Evolutionary conservation across 306 rosid species (phyloP).

Genomic region (Canavalia ensiformis): DNA sequence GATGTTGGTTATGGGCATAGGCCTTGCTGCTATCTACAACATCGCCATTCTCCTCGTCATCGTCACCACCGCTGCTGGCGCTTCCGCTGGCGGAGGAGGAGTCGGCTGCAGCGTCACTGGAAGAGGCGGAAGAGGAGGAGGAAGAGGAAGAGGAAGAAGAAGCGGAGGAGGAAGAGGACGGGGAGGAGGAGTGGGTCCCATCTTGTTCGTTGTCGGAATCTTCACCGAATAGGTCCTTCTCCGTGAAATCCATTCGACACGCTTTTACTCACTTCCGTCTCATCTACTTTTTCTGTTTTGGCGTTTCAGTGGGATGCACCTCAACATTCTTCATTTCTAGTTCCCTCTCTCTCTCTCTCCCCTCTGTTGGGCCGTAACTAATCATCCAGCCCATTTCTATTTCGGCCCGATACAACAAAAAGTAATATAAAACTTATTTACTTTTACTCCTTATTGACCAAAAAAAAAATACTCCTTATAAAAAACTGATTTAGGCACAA

Average conservation of each 20-base stretch:
- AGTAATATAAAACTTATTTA: too few species aligned
- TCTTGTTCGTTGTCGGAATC: slow-evolving; percentile 64
- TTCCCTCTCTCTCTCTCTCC: background rate
- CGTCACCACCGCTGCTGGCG: slow-evolving; percentile 54
- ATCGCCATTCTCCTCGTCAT: slow-evolving; percentile 70
- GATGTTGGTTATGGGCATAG: background rate
- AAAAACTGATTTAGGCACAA: too few species aligned
- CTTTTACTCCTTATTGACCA: background rate
- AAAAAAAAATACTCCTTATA: background rate
- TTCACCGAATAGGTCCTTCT: slow-evolving; percentile 85
- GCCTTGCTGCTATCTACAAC: slow-evolving; percentile 52
- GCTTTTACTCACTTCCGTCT: background rate
- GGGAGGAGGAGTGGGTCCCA: slow-evolving; percentile 72
- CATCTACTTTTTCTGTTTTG: background rate
- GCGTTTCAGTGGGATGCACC: background rate
- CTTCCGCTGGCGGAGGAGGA: slow-evolving; percentile 65
- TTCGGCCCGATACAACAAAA: background rate
- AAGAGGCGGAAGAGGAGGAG: slow-evolving; percentile 69
- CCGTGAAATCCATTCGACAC: slow-evolving; percentile 67
- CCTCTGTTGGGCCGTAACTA: background rate
- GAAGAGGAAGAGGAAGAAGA: slow-evolving; percentile 66
- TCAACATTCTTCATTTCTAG: background rate
- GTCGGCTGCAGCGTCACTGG: slow-evolving; percentile 66
- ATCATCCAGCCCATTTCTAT: background rate
- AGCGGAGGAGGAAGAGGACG: slow-evolving; percentile 66